Evolutionary conservation across 164 flowering plant genomes (phyloP).

Genomic region (Macadamia tetraphylla): DNA sequence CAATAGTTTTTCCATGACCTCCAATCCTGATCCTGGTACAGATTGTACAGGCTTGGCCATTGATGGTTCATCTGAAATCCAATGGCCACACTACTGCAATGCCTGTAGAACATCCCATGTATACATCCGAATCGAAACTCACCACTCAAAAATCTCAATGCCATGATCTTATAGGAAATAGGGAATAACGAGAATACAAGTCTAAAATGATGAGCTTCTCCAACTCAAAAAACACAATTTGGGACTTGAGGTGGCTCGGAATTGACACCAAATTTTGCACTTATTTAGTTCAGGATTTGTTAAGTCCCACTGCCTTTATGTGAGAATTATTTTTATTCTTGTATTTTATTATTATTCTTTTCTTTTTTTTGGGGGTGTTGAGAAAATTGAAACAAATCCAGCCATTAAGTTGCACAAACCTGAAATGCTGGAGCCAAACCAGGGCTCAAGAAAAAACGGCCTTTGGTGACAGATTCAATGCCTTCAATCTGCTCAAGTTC

Average conservation of each 20-base stretch:
- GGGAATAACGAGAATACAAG: background rate
- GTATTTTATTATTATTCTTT: no score
- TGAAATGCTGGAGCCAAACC: slow-evolving; percentile 94
- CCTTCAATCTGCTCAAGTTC: slow-evolving; percentile 69
- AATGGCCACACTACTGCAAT: no score
- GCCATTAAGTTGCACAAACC: slow-evolving; percentile 34
- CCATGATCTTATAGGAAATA: no score
- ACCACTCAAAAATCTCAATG: background rate
- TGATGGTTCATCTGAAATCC: no score
- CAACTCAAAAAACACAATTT: background rate
- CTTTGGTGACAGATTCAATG: slow-evolving; percentile 69
- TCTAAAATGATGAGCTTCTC: background rate
- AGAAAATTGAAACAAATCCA: background rate
- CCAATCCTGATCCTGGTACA: no score
- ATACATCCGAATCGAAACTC: background rate
- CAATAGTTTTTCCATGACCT: no score
- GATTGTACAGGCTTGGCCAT: no score
- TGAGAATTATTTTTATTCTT: no score
- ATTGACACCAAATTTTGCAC: background rate
- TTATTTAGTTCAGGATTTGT: no score
- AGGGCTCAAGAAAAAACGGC: slow-evolving; percentile 88
- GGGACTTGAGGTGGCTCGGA: background rate
- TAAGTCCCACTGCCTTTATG: no score
- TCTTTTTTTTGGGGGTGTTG: no score
- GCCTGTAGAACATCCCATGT: background rate